Evolutionary conservation across 768 basidiomycete genomes (phyloP), one percentile per base, ranked within the genome.

Genomic region (Podaxis sp.): DNA sequence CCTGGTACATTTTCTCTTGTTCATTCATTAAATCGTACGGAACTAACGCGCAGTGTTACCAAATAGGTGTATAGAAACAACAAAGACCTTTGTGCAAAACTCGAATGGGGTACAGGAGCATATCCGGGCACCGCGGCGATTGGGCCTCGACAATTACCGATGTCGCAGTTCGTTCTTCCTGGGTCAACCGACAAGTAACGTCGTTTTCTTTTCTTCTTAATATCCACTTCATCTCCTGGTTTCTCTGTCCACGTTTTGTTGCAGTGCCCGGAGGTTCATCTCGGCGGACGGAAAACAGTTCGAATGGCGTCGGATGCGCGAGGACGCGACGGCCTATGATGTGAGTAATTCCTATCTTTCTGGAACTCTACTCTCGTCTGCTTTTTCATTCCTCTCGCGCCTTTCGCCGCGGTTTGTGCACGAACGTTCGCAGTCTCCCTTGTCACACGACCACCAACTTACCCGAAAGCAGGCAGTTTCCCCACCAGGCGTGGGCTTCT

Each of bases 291-390:
- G 84, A 50, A 77, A 75, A 67, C 79, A 75, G 55, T 89, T 85
- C 64, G 89, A 90, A 73, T 91, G 89, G 89, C 79, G 87, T 66
- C 79, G 82, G 66, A 75, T 77, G 66, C 71, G 72, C 50, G 78
- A 82, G 50, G 76, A 77, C 62, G 75, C 80, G 15, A 73, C 72
- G 65, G 82, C 84, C 13, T 90, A 90, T 71, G 86, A 90, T 73
- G 89, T 89, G 75, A 71, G 82, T 75, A 20, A 36, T 48, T 15
- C 58, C 49, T 20, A 46, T 50, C 51, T 62, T 38, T 38, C n/a
- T 33, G 13, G 40, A 26, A 26, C 5, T 24, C 12, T 38, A 20
- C n/a, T 20, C 44, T 10, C 20, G 0, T 46, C 20, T 7, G n/a
- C 44, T 20, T 46, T n/a, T 20, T 20, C 44, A 46, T 17, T 46